Conservation (phyloP, 2,329 filamentous ascomycete species). For the Albifimbria verrucaria region DNA sequence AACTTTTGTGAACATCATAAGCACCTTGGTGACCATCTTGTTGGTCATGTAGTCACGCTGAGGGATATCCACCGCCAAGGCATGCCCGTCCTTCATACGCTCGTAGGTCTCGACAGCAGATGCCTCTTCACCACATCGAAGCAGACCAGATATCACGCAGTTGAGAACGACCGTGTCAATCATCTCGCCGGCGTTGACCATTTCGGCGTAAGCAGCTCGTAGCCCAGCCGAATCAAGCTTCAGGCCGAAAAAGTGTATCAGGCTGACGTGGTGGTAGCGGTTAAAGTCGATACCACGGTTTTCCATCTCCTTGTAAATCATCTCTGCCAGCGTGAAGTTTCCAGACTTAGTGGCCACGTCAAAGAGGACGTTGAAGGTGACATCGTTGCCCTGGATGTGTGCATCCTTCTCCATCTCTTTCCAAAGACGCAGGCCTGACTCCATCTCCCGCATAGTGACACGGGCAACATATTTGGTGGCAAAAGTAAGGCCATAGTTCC, state of each 20-base stretch:
- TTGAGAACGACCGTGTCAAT: slow-evolving; percentile 87
- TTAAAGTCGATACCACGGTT: slow-evolving; percentile 65
- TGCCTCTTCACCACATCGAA: slow-evolving; percentile 70
- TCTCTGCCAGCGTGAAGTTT: slow-evolving; percentile 79
- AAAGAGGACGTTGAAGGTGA: slow-evolving; percentile 94
- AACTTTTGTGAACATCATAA: slow-evolving; percentile 57
- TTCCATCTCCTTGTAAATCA: slow-evolving; percentile 79
- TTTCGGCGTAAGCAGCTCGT: slow-evolving; percentile 72
- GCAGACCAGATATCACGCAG: slow-evolving; percentile 74
- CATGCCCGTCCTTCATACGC: slow-evolving; percentile 70
- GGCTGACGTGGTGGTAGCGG: slow-evolving; percentile 75
- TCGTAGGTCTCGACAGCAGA: slow-evolving; percentile 79
- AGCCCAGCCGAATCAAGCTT: slow-evolving; percentile 70
- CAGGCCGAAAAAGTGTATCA: slow-evolving; percentile 82
- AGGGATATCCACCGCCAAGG: slow-evolving; percentile 34
- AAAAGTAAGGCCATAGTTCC: slow-evolving; percentile 81
- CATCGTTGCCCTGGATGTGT: slow-evolving; percentile 61
- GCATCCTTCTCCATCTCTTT: slow-evolving; percentile 80
- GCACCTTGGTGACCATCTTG: slow-evolving; percentile 48
- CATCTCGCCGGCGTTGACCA: slow-evolving; percentile 82
- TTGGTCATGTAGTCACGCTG: slow-evolving; percentile 43
- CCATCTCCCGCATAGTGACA: slow-evolving; percentile 55
- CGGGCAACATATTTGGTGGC: slow-evolving; percentile 67
- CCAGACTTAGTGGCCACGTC: slow-evolving; percentile 82
- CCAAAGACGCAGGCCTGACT: slow-evolving; percentile 73